Evolutionary conservation across 2,329 filamentous ascomycete species (phyloP).

Genomic region (Diaporthe sp.): DNA sequence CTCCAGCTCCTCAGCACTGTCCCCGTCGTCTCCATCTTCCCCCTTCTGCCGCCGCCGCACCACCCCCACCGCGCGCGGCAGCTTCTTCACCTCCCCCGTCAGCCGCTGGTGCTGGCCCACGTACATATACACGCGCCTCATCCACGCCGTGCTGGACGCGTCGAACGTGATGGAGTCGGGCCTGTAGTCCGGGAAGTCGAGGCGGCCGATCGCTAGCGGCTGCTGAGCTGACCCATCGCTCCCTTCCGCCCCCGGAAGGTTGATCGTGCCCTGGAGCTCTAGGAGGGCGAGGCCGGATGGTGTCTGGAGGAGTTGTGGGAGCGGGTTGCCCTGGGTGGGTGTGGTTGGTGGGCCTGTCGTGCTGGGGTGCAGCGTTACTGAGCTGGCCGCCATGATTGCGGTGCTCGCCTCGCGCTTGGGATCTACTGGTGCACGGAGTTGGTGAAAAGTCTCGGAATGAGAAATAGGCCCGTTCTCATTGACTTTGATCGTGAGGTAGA

Average conservation of each 20-base stretch:
- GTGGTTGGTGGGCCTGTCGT: constrained; percentile 39
- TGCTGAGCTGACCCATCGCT: constrained; percentile 49
- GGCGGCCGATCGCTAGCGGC: constrained; percentile 56
- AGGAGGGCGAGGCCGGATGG: constrained; percentile 90
- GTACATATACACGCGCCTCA: constrained; percentile 90
- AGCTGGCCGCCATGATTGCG: constrained; percentile 35
- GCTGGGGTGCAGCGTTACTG: constrained; percentile 56
- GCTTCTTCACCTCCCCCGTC: constrained; percentile 89
- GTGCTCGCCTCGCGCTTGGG: not conserved
- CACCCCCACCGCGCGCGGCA: constrained; percentile 83
- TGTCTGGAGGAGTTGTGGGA: constrained; percentile 88
- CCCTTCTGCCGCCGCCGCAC: constrained; percentile 67
- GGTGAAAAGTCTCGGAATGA: not conserved
- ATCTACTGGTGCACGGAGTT: not conserved
- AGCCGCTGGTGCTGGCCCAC: constrained; percentile 90
- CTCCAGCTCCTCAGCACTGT: constrained; percentile 72
- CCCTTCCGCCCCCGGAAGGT: constrained; percentile 69
- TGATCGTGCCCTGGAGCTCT: constrained; percentile 93
- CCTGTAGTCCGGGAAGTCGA: constrained; percentile 70
- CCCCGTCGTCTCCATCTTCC: constrained; percentile 55
- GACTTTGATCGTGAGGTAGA: not conserved
- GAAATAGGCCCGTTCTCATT: fast-evolving
- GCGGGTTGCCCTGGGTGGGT: constrained; percentile 60
- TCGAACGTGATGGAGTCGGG: constrained; percentile 56
- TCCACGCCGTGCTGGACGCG: constrained; percentile 77